These are phyloP conservation scores for Lipomyces starkeyi DNA, from an alignment of 805 yeast species.

Conservation along the genomic window DNA sequence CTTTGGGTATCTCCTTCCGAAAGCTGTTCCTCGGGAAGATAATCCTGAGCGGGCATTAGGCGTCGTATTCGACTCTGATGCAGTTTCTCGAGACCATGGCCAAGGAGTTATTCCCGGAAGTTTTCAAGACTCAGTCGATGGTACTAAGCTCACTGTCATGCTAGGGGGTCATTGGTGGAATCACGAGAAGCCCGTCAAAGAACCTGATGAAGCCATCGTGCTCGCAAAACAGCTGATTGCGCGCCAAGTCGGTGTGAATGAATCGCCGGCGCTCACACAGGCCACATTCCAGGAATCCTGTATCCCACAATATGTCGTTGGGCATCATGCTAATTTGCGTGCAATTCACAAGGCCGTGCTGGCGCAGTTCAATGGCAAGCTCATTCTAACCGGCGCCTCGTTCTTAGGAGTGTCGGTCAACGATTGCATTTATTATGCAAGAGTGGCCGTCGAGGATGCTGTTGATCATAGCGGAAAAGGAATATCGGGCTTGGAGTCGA, in stretches of 20 bases:
- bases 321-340: conserved; percentile 32
- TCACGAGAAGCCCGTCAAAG: conserved; percentile 41
- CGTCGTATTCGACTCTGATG: conserved; percentile 87
- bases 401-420: conserved; percentile 34
- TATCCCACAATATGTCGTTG: conserved; percentile 69
- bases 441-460: conserved; percentile 32
- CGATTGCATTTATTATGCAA: conserved; percentile 33
- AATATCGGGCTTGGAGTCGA: conserved; percentile 31
- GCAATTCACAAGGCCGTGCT: conserved; percentile 21
- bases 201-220: conserved; percentile 40
- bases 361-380: conserved; percentile 25
- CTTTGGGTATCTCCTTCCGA: conserved; percentile 89
- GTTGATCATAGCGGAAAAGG: conserved; percentile 16
- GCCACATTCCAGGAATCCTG: conserved; percentile 59
- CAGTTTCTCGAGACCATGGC: conserved; percentile 29
- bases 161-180: conserved; percentile 77
- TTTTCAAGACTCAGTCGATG: conserved; percentile 44
- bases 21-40: conserved; percentile 46
- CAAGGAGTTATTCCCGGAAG: conserved; percentile 19
- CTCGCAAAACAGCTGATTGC: conserved; percentile 50
- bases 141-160: conserved; percentile 85
- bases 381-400: conserved; percentile 34
- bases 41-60: conserved; percentile 73
- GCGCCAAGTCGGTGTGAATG: conserved; percentile 50
- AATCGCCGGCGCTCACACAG: conserved; percentile 44